phyloP scores from a whole-genome alignment of 305 asterid genomes.

The Plantago coronopus region DNA sequence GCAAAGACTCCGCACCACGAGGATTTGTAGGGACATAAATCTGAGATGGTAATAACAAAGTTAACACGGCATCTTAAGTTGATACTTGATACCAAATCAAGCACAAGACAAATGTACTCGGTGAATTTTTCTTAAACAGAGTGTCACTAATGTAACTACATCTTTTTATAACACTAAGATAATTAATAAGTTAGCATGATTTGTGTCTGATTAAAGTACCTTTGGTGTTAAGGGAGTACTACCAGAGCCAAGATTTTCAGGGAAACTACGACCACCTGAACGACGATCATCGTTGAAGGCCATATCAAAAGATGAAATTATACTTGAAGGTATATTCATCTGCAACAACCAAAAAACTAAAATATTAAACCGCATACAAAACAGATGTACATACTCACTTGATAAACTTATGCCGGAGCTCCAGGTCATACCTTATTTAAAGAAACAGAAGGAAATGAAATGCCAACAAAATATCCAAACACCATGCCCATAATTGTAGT shows the following conservation, averaged over 20 bases:
- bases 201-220: constrained; percentile 36
- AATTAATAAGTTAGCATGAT: background rate
- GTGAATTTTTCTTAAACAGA: constrained; percentile 2
- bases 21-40: constrained; percentile 76
- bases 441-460: constrained; percentile 75
- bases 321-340: constrained; percentile 76
- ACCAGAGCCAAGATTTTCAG: constrained; percentile 77
- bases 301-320: constrained; percentile 45
- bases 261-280: constrained; percentile 50
- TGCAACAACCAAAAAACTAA: constrained; percentile 31
- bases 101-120: constrained; percentile 11
- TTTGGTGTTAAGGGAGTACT: constrained; percentile 61
- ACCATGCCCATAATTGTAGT: constrained; percentile 75
- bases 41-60: constrained; percentile 34
- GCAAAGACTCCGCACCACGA: constrained; percentile 80
- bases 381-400: constrained; percentile 2
- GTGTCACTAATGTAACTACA: background rate
- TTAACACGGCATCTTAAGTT: constrained; percentile 8
- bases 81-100: constrained; percentile 13
- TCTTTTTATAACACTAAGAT: background rate
- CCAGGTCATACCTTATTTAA: constrained; percentile 51
- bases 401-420: constrained; percentile 5
- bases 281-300: constrained; percentile 44
- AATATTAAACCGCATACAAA: constrained; percentile 14
- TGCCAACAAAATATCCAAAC: constrained; percentile 80